A percentile compares a stretch with the other conserved stretches of the same genome.
Evolutionary conservation across 768 basidiomycete species (phyloP).

Genomic region (Chalciporus sphaerocephalus): DNA sequence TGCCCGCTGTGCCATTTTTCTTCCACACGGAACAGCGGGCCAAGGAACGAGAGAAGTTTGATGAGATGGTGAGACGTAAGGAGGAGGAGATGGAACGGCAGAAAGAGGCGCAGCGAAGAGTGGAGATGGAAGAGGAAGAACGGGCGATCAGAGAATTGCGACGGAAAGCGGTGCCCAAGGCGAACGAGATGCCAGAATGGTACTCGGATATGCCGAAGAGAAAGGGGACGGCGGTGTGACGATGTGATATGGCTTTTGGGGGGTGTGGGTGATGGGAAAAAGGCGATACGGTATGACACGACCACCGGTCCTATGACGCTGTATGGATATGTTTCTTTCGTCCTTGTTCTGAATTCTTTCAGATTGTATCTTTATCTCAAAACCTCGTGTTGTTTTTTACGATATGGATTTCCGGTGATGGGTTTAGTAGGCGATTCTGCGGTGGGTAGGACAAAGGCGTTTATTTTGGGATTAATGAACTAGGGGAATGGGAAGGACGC

Average conservation of each 20-base stretch:
- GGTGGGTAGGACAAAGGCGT: conserved; percentile 9
- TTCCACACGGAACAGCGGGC: conserved; percentile 55
- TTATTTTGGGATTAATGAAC: conserved; percentile 27
- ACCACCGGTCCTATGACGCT: conserved; percentile 1
- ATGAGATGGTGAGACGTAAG: conserved; percentile 51
- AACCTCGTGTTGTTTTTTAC: conserved; percentile 4
- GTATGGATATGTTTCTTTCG: conserved; percentile 4
- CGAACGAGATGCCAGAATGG: conserved; percentile 74
- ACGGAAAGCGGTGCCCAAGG: conserved; percentile 59
- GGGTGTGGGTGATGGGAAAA: conserved; percentile 15
- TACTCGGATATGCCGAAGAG: conserved; percentile 67
- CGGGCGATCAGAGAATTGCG: conserved; percentile 57
- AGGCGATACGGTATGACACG: conserved; percentile 14
- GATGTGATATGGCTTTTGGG: conserved; percentile 8
- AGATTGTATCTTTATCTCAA: neutral
- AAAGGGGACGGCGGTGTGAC: conserved; percentile 26
- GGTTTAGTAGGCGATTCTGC: conserved; percentile 1
- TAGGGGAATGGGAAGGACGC: conserved; percentile 16
- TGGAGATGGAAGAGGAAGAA: conserved; percentile 54
- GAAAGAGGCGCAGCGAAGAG: conserved; percentile 44
- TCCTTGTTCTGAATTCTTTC: neutral
- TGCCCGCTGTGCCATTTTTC: conserved; percentile 31
- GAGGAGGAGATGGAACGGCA: conserved; percentile 48
- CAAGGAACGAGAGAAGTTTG: conserved; percentile 61
- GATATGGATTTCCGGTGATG: conserved; percentile 2